These are phyloP conservation scores for Alternaria atra DNA, from an alignment of 2,329 filamentous ascomycete species.

Conservation along the genomic window DNA sequence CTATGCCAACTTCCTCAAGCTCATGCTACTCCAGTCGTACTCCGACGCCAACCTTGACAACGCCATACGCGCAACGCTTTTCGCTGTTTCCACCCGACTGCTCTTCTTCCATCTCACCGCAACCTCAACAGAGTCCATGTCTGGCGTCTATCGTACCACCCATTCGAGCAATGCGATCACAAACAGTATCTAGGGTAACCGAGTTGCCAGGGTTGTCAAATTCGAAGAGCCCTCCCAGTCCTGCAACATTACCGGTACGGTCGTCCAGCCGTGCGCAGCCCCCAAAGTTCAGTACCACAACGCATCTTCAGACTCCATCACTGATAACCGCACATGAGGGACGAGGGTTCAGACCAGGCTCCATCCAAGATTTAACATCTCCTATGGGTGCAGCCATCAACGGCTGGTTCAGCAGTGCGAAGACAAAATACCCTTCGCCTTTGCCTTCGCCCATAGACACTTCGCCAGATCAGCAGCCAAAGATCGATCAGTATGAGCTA, in stretches of 20 bases:
- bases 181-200: background rate
- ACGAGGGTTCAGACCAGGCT: background rate
- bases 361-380: slow-evolving; percentile 19
- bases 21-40: slow-evolving; percentile 15
- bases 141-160: background rate
- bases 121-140: background rate
- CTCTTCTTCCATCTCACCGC: background rate
- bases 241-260: background rate
- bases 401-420: slow-evolving; percentile 17
- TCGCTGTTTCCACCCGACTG: slow-evolving; percentile 18
- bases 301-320: slow-evolving; percentile 8
- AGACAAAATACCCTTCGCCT: background rate
- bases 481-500: slow-evolving; percentile 28
- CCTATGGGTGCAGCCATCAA: slow-evolving; percentile 27
- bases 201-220: background rate
- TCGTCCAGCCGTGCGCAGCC: background rate
- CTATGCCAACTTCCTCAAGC: slow-evolving; percentile 9
- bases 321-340: slow-evolving; percentile 1
- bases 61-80: slow-evolving; percentile 13
- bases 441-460: background rate
- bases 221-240: background rate
- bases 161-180: slow-evolving; percentile 5
- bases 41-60: slow-evolving; percentile 11
- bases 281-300: slow-evolving; percentile 15
- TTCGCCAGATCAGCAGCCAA: slow-evolving; percentile 20